These are phyloP conservation scores for Cystobasidiaceae sp. DNA, from an alignment of 1,284 basidiomycete genomes.

Conservation along the genomic window DNA sequence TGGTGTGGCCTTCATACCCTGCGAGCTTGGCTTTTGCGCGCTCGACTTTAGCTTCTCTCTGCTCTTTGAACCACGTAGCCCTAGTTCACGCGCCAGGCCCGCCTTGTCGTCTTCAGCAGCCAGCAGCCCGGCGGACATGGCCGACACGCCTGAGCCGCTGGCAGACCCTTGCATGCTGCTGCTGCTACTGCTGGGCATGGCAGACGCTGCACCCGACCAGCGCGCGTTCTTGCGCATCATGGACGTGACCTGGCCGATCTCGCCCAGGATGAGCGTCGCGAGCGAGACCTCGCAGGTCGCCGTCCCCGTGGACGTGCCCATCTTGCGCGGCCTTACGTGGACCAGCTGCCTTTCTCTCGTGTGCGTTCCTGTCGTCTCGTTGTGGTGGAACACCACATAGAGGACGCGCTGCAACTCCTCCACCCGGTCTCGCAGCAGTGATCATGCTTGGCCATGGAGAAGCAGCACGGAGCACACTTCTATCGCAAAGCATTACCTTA, in stretches of 20 bases:
- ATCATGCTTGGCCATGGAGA: too few relatives aligned
- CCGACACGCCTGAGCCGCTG: not conserved
- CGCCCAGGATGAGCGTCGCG: slow-evolving; percentile 74
- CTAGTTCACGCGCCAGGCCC: slow-evolving; percentile 59
- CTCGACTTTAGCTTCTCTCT: slow-evolving; percentile 45
- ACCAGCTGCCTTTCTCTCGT: too few relatives aligned
- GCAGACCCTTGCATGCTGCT: not conserved
- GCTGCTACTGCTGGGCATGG: too few relatives aligned
- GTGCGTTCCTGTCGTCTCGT: too few relatives aligned
- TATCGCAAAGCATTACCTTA: too few relatives aligned
- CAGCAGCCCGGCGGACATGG: slow-evolving; percentile 6
- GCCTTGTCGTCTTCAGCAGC: slow-evolving; percentile 14
- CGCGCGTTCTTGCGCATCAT: slow-evolving; percentile 96
- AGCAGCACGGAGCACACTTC: too few relatives aligned
- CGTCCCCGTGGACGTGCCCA: not conserved
- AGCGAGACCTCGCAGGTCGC: slow-evolving; percentile 49
- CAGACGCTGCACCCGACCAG: slow-evolving; percentile 57
- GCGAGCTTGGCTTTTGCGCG: slow-evolving; percentile 52
- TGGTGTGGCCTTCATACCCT: slow-evolving; percentile 53
- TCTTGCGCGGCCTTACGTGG: too few relatives aligned
- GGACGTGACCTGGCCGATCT: slow-evolving; percentile 87
- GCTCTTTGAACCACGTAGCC: slow-evolving; percentile 56
- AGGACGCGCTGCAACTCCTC: too few relatives aligned
- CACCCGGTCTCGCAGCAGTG: too few relatives aligned
- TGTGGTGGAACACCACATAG: too few relatives aligned